Base-by-base conservation (phyloP, 768 basidiomycete genomes). In the Trametes villosa region DNA sequence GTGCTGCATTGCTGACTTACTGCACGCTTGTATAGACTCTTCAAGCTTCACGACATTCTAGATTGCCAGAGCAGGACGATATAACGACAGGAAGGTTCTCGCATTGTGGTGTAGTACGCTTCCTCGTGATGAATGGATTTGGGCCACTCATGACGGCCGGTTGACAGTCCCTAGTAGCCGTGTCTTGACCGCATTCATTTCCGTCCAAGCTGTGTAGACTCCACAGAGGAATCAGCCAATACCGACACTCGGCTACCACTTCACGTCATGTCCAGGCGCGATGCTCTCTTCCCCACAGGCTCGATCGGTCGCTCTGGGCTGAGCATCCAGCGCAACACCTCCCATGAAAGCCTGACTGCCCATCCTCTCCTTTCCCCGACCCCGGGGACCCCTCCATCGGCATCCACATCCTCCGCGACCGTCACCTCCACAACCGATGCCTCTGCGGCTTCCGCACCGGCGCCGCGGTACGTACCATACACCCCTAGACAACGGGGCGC, bases 381-480 rank as follows among this genome's bases (percentile, higher is more conserved):
- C 27, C 67, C 69, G 8, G 53, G 40, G 9, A 12, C 56, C n/a
- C 48, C 61, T 15, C 66, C 73, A 18, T 64, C 69, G 22, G 68
- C 68, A 17, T 62, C 72, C 62, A 30, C 77, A 53, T 64, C 73
- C 66, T 51, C 69, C 7, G 31, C 65, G 15, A 47, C 53, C 1
- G 22, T 38, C 0, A 13, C 36, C 1, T 44, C 56, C 22, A 24
- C 62, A 4, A 17, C 45, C 26, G 52, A 40, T 11, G 20, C 20
- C 4, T 9, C 65, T 9, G 33, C 61, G 0, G 36, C 60, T 31
- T 15, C 58, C 50, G 52, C 30, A 52, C 60, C 50, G 46, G 63
- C 44, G 4, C 78, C 84, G 12, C 80, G 81, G 62, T 93, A 92
- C 75, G 83, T 88, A 2, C 86, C 90, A 2, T 92, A 93, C 65